Percentiles rank a stretch among this genome's conserved stretches.
These are phyloP conservation scores for Cystofilobasidium macerans DNA, from an alignment of 768 basidiomycete genomes.

Conservation along the genomic window DNA sequence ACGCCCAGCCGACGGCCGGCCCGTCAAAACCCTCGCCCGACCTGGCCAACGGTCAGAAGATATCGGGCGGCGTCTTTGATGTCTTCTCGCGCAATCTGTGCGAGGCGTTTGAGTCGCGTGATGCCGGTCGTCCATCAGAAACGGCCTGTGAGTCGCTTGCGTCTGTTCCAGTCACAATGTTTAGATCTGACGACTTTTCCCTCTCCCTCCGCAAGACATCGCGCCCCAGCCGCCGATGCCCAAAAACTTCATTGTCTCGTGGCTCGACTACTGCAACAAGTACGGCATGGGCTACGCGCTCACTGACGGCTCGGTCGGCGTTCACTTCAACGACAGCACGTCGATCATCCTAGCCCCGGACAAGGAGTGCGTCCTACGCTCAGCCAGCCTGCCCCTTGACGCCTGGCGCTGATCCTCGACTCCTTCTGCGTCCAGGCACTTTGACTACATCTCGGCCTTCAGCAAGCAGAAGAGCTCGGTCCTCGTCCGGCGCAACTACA, in stretches of 20 bases:
- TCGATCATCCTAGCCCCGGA: slow-evolving; percentile 72
- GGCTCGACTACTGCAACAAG: slow-evolving; percentile 98
- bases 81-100: slow-evolving; percentile 31
- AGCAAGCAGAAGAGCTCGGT: slow-evolving; percentile 54
- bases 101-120: slow-evolving; percentile 59
- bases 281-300: slow-evolving; percentile 99
- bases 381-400: neutral
- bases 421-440: slow-evolving; percentile 48
- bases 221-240: slow-evolving; percentile 42
- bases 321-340: slow-evolving; percentile 94
- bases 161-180: neutral
- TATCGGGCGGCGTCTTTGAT: slow-evolving; percentile 27
- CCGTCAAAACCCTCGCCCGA: neutral
- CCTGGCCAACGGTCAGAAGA: neutral
- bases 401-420: neutral
- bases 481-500: slow-evolving; percentile 33
- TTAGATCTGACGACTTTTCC: neutral
- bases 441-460: slow-evolving; percentile 72
- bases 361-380: slow-evolving; percentile 64
- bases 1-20: neutral
- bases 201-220: neutral
- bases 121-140: slow-evolving; percentile 53
- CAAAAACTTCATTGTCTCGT: slow-evolving; percentile 86
- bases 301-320: slow-evolving; percentile 86
- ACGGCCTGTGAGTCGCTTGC: slow-evolving; percentile 46